Base-by-base conservation (phyloP, 2,329 filamentous ascomycete genomes). In the Aphanoascus verrucosus region DNA sequence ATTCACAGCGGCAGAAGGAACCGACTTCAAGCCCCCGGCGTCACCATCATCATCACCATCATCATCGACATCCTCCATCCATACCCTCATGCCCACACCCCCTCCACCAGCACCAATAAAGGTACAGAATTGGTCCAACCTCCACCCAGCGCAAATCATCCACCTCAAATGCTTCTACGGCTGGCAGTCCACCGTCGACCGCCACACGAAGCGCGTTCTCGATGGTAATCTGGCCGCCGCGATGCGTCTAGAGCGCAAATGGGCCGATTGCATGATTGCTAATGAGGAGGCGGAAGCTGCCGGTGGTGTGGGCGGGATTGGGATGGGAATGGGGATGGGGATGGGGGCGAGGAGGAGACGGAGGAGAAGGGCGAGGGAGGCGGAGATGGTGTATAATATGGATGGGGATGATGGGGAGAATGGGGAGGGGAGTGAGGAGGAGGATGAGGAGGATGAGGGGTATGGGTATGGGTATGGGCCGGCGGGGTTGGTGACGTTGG, bases 211-310 rank as follows among this genome's bases (percentile, higher is more conserved):
- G 71, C 81, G 90, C 3, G 87, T 96, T 0, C 68, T 94, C 49
- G 76, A 80, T 3, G 88, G 88, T 5, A 86, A 95, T 57, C 78
- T 88, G 55, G 74, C 77, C 0, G 78, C 86, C 1, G 93, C 93
- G 0, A 77, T 77, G 37, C 76, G 87, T n/a, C 75, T 97, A 17
- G 90, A 95, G 73, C 78, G 83, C 58, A 94, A 91, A 67, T 97
- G 91, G 91, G 85, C 85, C 0, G 86, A 94, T 52, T 94, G 88
- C 67, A 96, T 96, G 89, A 87, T 94, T 71, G 83, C 87, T 14
- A 86, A 81, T 49, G 88, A 95, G 67, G 91, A 96, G 66, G 87
- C 86, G 0, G 86, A 84, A 2, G 79, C 79, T 2, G 62, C 64
- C 9, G 71, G 69, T 37, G n/a, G n/a, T n/a, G n/a, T n/a, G n/a